These are phyloP conservation scores for Fomitopsis schrenkii DNA, from an alignment of 1,284 basidiomycete genomes.

Conservation along the genomic window DNA sequence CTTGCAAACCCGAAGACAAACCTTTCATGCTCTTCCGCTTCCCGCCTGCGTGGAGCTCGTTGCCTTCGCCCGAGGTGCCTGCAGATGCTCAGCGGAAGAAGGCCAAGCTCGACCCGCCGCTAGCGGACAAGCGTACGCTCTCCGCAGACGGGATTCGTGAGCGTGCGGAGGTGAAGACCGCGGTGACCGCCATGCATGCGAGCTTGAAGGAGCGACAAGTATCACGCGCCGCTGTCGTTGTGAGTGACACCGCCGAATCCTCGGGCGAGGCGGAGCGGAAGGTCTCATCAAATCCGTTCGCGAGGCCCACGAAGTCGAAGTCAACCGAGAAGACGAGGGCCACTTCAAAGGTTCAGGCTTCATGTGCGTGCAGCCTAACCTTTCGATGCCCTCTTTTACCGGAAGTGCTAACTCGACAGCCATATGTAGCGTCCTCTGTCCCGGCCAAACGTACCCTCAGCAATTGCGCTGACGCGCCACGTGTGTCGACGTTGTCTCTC, in stretches of 20 bases:
- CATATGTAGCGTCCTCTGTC: not conserved
- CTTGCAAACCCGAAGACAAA: slow-evolving; percentile 5
- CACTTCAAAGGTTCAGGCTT: not conserved
- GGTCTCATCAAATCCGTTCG: not conserved
- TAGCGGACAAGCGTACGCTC: not conserved
- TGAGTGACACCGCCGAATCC: not conserved
- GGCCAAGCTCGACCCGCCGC: not conserved
- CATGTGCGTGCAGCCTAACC: not conserved
- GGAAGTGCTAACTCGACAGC: not conserved
- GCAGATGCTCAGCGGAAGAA: not conserved
- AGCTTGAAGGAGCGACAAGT: not conserved
- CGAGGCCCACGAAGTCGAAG: not conserved
- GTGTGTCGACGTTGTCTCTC: not conserved
- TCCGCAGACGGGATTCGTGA: not conserved
- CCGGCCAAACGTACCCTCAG: not conserved
- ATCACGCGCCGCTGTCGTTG: not conserved
- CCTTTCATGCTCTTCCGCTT: slow-evolving; percentile 41
- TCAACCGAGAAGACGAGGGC: not conserved
- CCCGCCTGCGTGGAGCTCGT: slow-evolving; percentile 35
- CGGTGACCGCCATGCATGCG: not conserved
- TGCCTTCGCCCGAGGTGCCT: slow-evolving; percentile 8
- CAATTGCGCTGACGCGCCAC: not conserved
- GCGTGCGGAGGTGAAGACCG: not conserved
- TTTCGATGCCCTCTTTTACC: not conserved
- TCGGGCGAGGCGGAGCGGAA: not conserved